Evolutionary conservation across 148 eudicot genomes (phyloP), one percentile per base, ranked within the genome.

Genomic region (Silene uniflora): DNA sequence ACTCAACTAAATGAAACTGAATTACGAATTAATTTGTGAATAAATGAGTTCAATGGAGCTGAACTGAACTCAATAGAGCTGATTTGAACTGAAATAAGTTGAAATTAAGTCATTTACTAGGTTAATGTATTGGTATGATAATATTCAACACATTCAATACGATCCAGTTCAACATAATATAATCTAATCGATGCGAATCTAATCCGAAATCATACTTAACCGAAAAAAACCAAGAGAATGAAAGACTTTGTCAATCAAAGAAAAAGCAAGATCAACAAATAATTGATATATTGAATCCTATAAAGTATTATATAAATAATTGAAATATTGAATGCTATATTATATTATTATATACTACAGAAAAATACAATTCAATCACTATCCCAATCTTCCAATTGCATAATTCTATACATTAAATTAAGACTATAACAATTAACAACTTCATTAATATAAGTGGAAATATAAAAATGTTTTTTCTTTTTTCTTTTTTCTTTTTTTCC

Each of bases 361-460:
- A 59, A 44, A 6, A 68, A 67, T 73, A 44, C 29, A 69, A 68
- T 59, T 70, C 62, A 68, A 73, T 69, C 65, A 72, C 61, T 75
- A 18, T 61, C 78, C 52, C 74, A 68, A 68, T 56, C 63, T 65
- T 59, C 79, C 73, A 72, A 72, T 76, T 67, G 73, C 77, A 76
- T 46, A 81, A 76, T 76, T 72, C 83, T 80, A 80, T 80, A 75
- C 83, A 71, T 14, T 18, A 55, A 49, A 71, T 78, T 71, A 75
- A 23, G 73, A 80, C 72, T 49, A 62, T 29, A 16, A 61, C 29
- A 42, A 55, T 29, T 29, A 16, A 61, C 29, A 42, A 55, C 47
- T 24, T 76, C 22, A 32, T 39, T 70, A 71, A 75, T 42, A 32
- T 64, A 70, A 27, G 69, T 64, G 76, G 78, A 39, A 75, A 71